Conservation (phyloP, 495 filamentous ascomycete genomes). For the Annulohypoxylon moriforme region DNA sequence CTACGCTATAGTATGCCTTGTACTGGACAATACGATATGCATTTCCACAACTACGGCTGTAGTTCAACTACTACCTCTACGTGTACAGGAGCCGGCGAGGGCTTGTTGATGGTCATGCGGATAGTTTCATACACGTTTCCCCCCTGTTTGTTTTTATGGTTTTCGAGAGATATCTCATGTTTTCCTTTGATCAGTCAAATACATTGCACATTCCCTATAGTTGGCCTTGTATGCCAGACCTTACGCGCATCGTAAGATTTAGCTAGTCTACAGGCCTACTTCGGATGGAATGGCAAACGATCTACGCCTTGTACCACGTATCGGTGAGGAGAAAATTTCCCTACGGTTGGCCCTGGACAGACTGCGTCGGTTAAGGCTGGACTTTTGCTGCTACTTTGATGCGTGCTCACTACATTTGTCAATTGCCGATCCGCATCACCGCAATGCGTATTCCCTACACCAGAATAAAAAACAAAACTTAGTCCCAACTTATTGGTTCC, state of each 20-base stretch:
- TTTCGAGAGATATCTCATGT: constrained; percentile 48
- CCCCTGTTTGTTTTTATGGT: constrained; percentile 47
- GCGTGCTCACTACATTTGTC: constrained; percentile 27
- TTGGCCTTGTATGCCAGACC: constrained; percentile 30
- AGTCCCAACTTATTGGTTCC: constrained; percentile 16
- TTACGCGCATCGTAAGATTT: constrained; percentile 35
- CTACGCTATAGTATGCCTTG: constrained; percentile 44
- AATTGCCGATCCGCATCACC: constrained; percentile 21
- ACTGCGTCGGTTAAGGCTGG: constrained; percentile 32
- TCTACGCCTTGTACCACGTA: constrained; percentile 39
- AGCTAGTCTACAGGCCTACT: constrained; percentile 29
- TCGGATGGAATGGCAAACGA: constrained; percentile 35
- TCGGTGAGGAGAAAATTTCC: constrained; percentile 16
- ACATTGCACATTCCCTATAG: constrained; percentile 36
- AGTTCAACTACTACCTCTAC: constrained; percentile 40
- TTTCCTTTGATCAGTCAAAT: constrained; percentile 46
- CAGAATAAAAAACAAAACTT: constrained; percentile 39
- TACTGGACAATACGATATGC: constrained; percentile 43
- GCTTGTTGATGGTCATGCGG: constrained; percentile 47
- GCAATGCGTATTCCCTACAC: constrained; percentile 36
- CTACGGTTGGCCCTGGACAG: constrained; percentile 29
- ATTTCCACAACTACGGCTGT: constrained; percentile 45
- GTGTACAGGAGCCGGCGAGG: constrained; percentile 44
- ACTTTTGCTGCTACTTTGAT: constrained; percentile 29
- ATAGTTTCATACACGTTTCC: constrained; percentile 49